Base-by-base conservation (phyloP, 257 asterid species). In the Solanum etuberosum region DNA sequence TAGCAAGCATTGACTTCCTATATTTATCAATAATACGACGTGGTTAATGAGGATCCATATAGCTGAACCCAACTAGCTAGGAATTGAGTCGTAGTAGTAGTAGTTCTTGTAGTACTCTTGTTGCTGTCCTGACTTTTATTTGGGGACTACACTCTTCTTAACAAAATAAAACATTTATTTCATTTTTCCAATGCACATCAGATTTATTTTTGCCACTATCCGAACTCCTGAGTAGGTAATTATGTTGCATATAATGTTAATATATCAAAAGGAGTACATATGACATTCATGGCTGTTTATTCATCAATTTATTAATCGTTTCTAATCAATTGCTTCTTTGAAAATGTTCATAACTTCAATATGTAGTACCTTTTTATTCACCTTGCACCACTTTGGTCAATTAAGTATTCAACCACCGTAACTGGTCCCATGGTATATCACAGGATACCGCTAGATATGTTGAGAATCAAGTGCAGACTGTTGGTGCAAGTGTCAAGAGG, bases 361-460 rank as follows among this genome's bases (percentile, higher is more conserved):
- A 6, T 3, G 67, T 46, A 9, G 11, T 27, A 46, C 10, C 85
- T 80, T 46, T 21, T 80, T 9, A 18, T 81, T 81, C 68, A 81
- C 31, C 43, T 81, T 10, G 68, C 43, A 81, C 31, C 65, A 10
- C 31, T 48, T 48, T 29, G 68, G n/a, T 20, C 68, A 48, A 81
- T 48, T 81, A 81, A 81, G 31, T 31, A 48, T 48, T 51, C 68
- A 48, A 57, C 27, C 85, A 5, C 20, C 0, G 4, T 48, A 20
- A 81, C 21, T 48, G 70, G 46, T 9, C 0, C 4, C 68, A 48
- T 6, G 85, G 1, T 81, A 18, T 70, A 72, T 29, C 81, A 38
- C 93, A 95, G 98, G 99, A 96, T 73, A 92, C 98, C 2, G 93
- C 89, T 84, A 96, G 92, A 86, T 94, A 93, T 61, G 89, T 95